Evolutionary conservation across 306 rosid species (phyloP).

Genomic region (Betula pendula): DNA sequence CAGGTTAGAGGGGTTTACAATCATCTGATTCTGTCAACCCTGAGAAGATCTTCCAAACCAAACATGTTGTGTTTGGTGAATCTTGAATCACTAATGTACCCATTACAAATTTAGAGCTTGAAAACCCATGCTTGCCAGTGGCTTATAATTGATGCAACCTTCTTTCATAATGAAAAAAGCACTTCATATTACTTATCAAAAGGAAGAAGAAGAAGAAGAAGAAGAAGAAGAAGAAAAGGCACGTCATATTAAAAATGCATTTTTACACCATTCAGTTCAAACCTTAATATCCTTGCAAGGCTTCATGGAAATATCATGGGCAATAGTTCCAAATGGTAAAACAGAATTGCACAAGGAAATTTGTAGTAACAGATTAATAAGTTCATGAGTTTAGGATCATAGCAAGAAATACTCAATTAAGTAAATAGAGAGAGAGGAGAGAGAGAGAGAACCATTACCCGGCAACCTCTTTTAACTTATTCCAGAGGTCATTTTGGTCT

Average conservation of each 20-base stretch:
- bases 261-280: not conserved
- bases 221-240: too few species aligned
- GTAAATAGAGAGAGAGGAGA: not conserved
- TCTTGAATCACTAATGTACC: not conserved
- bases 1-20: not conserved
- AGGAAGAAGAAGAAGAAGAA: too few species aligned
- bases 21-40: not conserved
- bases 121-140: not conserved
- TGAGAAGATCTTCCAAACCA: not conserved
- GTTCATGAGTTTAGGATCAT: not conserved
- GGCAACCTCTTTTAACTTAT: constrained; percentile 64
- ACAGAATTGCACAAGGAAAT: not conserved
- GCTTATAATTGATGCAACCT: too few species aligned
- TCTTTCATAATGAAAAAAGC: too few species aligned
- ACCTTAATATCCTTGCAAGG: not conserved
- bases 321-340: not conserved
- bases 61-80: not conserved
- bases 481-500: constrained; percentile 66
- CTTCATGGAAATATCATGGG: not conserved
- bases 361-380: too few species aligned
- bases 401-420: not conserved
- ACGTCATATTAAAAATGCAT: not conserved
- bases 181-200: not conserved
- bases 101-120: not conserved
- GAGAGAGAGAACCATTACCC: constrained; percentile 50